Conservation (phyloP, 2,329 filamentous ascomycete species). For the Dothideomycetes sp. region DNA sequence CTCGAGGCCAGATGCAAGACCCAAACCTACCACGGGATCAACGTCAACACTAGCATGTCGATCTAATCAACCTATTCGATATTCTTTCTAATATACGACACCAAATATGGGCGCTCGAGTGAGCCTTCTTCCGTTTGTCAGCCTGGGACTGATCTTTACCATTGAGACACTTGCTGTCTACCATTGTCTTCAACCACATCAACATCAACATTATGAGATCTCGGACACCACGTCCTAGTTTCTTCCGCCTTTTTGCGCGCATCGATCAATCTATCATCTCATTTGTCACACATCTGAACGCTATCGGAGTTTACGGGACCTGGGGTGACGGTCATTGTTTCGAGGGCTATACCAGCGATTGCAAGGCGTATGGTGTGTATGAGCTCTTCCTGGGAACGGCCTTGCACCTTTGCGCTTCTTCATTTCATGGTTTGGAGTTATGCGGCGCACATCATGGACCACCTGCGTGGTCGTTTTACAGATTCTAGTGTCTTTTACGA, state of each 20-base stretch:
- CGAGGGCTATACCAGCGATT: constrained; percentile 6
- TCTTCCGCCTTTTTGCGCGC: no score
- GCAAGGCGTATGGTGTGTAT: not conserved
- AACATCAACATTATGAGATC: no score
- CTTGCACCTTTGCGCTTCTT: not conserved
- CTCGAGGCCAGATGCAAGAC: constrained; percentile 11
- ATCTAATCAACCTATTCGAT: not conserved
- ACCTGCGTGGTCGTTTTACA: not conserved
- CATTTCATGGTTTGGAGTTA: not conserved
- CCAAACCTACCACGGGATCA: constrained; percentile 20
- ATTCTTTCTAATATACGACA: not conserved
- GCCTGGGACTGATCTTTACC: not conserved
- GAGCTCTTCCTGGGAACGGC: not conserved
- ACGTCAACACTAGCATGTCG: constrained; percentile 20
- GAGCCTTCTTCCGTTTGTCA: no score
- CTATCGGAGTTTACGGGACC: constrained; percentile 1
- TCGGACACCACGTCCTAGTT: no score
- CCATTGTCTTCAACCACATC: not conserved
- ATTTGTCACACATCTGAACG: constrained; percentile 7
- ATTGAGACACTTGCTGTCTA: no score
- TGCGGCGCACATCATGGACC: not conserved
- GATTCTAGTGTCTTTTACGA: not conserved
- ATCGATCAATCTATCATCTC: constrained; percentile 3
- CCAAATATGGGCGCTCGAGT: no score
- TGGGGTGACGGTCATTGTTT: constrained; percentile 1